These are phyloP conservation scores for Asterella californica DNA, from an alignment of 225 moss, liverwort and hornwort species.

Conservation along the genomic window DNA sequence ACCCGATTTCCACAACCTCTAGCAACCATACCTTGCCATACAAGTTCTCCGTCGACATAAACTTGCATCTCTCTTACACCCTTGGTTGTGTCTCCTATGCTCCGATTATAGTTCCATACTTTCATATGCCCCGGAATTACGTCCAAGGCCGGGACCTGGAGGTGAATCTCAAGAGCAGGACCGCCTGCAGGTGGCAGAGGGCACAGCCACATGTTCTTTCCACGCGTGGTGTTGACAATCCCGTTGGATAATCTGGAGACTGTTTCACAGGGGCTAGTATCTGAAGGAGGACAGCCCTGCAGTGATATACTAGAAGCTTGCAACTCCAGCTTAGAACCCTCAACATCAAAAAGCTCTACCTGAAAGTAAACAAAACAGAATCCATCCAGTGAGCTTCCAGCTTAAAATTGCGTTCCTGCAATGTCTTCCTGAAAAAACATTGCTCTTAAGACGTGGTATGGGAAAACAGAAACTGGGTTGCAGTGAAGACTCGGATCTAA, in stretches of 20 bases:
- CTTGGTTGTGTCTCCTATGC: slow-evolving; percentile 35
- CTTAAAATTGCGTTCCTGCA: not conserved
- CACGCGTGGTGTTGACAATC: slow-evolving; percentile 42
- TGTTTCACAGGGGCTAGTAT: slow-evolving; percentile 19
- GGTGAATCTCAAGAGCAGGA: slow-evolving; percentile 41
- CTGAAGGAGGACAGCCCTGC: slow-evolving; percentile 23
- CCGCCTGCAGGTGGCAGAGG: slow-evolving; percentile 29
- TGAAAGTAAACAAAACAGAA: slow-evolving; percentile 19
- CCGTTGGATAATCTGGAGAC: slow-evolving; percentile 43
- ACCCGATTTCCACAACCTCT: slow-evolving; percentile 56
- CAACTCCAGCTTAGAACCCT: slow-evolving; percentile 39
- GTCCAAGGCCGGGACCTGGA: slow-evolving; percentile 30
- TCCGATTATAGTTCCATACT: slow-evolving; percentile 50
- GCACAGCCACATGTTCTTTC: slow-evolving; percentile 48
- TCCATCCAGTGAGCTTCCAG: not conserved
- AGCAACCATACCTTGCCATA: slow-evolving; percentile 48
- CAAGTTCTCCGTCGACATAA: slow-evolving; percentile 41
- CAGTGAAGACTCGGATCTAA: not conserved
- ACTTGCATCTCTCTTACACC: slow-evolving; percentile 49
- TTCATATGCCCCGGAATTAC: slow-evolving; percentile 33
- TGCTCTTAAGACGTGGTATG: too few species aligned
- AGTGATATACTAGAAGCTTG: slow-evolving; percentile 34
- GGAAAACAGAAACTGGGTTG: not conserved
- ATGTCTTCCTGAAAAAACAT: not conserved
- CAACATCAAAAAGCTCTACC: slow-evolving; percentile 44